Evolutionary conservation across 1,139 yeast species (phyloP).

Genomic region (Yamadazyma mexicana): DNA sequence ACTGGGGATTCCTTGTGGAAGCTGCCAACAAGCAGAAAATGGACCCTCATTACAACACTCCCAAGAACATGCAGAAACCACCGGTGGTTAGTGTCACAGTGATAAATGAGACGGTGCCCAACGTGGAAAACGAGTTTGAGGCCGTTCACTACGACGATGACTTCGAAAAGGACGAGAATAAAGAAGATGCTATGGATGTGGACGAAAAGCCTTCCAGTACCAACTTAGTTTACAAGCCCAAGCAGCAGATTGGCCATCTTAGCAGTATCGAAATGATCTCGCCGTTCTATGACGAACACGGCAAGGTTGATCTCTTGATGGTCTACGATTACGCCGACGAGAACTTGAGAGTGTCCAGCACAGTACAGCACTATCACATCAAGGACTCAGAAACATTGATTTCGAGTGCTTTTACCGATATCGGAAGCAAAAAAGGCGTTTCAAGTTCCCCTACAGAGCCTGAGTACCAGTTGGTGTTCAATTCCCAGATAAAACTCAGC

Average conservation of each 20-base stretch:
- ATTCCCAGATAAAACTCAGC: conserved; percentile 4
- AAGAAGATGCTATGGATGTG: conserved; percentile 11
- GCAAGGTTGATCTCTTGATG: conserved; percentile 39
- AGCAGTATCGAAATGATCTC: conserved; percentile 42
- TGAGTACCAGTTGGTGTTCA: conserved; percentile 19
- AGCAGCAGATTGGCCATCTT: conserved; percentile 19
- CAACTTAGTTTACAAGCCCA: conserved; percentile 14
- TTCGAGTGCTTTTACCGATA: conserved; percentile 31
- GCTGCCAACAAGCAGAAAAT: conserved; percentile 49
- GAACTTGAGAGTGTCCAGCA: conserved; percentile 20
- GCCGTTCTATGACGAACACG: conserved; percentile 36
- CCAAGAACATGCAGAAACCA: conserved; percentile 32
- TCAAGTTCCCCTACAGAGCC: conserved; percentile 6
- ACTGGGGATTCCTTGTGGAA: conserved; percentile 61
- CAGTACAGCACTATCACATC: conserved; percentile 39
- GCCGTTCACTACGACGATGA: conserved; percentile 21
- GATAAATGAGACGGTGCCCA: conserved; percentile 32
- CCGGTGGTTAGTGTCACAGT: conserved; percentile 27
- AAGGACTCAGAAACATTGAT: conserved; percentile 25
- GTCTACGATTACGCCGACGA: conserved; percentile 28
- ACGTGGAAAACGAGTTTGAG: conserved; percentile 17
- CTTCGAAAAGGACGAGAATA: conserved; percentile 14
- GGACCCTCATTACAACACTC: conserved; percentile 55
- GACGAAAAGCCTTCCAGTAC: conserved; percentile 2
- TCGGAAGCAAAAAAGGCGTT: conserved; percentile 29